phyloP scores from a whole-genome alignment of 2,329 filamentous ascomycete species.

The Dactylella cylindrospora region DNA sequence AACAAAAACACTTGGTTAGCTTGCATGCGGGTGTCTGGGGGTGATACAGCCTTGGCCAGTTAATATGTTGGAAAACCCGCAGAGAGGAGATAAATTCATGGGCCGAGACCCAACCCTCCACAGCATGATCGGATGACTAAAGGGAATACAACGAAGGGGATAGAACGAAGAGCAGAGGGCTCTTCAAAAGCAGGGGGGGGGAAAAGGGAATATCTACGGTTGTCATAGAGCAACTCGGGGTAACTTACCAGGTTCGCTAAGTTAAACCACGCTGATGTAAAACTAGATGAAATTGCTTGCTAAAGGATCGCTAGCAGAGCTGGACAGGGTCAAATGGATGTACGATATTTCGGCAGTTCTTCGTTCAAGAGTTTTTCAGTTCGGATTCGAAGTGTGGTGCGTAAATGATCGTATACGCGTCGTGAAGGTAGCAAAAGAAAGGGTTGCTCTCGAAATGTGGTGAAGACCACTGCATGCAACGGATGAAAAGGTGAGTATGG shows the following conservation, averaged over 20 bases:
- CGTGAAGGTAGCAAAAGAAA: constrained; percentile 36
- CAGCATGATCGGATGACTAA: too few relatives aligned
- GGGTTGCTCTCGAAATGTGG: constrained; percentile 32
- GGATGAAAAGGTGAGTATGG: constrained; percentile 18
- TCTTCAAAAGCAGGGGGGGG: constrained; percentile 37
- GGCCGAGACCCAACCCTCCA: too few relatives aligned
- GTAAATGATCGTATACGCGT: constrained; percentile 46
- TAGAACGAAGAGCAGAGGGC: constrained; percentile 39
- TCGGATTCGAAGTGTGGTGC: constrained; percentile 40
- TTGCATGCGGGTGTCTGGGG: too few relatives aligned
- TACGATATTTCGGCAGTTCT: constrained; percentile 22
- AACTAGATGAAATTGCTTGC: constrained; percentile 31
- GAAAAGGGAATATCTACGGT: constrained; percentile 19
- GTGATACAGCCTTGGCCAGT: too few relatives aligned
- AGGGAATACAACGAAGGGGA: too few relatives aligned
- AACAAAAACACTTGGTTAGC: too few relatives aligned
- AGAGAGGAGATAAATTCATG: too few relatives aligned
- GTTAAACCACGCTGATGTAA: constrained; percentile 22
- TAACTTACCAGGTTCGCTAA: constrained; percentile 24
- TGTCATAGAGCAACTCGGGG: constrained; percentile 21
- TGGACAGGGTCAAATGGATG: constrained; percentile 33
- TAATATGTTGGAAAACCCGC: too few relatives aligned
- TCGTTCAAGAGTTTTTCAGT: too few relatives aligned
- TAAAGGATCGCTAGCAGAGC: constrained; percentile 44
- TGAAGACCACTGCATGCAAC: constrained; percentile 42